A percentile compares a stretch with the other conserved stretches of the same genome.
Evolutionary conservation across 225 moss, liverwort and hornwort species (phyloP).

Genomic region (Sphagnum tenellum): DNA sequence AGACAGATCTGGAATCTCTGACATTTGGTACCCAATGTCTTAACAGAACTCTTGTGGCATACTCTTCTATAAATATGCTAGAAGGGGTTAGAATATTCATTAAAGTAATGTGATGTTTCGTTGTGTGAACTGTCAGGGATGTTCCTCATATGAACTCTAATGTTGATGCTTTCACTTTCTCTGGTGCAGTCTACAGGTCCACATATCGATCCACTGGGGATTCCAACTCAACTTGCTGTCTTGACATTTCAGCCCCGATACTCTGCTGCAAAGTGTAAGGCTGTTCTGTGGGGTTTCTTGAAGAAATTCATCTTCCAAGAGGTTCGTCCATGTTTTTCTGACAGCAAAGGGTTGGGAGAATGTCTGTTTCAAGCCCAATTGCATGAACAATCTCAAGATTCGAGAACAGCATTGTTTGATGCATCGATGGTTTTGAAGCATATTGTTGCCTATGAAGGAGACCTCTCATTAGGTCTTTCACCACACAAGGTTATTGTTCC

Average conservation of each 20-base stretch:
- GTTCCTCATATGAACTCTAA: too few species aligned
- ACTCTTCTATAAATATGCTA: too few species aligned
- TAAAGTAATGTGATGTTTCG: too few species aligned
- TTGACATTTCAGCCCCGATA: constrained; percentile 40
- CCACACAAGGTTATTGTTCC: constrained; percentile 37
- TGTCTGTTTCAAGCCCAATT: constrained; percentile 1
- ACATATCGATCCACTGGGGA: constrained; percentile 72
- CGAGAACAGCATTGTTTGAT: neutral
- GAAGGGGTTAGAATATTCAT: too few species aligned
- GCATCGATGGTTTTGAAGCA: neutral
- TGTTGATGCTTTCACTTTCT: neutral
- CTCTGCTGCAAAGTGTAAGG: constrained; percentile 27
- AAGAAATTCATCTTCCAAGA: constrained; percentile 56
- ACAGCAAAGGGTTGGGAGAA: constrained; percentile 1
- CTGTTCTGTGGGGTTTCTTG: constrained; percentile 57
- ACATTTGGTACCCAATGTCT: too few species aligned
- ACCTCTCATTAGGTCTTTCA: constrained; percentile 3
- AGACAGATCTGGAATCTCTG: too few species aligned
- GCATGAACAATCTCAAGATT: neutral
- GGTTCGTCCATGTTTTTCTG: constrained; percentile 11
- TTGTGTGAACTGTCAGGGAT: too few species aligned
- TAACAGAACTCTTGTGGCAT: too few species aligned
- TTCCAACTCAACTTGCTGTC: constrained; percentile 33
- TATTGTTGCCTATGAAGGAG: neutral
- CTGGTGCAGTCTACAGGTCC: constrained; percentile 38